Evolutionary conservation across 176 grass and related monocot genomes (phyloP), one percentile per base, ranked within the genome.

Genomic region (Tillandsia leiboldiana): DNA sequence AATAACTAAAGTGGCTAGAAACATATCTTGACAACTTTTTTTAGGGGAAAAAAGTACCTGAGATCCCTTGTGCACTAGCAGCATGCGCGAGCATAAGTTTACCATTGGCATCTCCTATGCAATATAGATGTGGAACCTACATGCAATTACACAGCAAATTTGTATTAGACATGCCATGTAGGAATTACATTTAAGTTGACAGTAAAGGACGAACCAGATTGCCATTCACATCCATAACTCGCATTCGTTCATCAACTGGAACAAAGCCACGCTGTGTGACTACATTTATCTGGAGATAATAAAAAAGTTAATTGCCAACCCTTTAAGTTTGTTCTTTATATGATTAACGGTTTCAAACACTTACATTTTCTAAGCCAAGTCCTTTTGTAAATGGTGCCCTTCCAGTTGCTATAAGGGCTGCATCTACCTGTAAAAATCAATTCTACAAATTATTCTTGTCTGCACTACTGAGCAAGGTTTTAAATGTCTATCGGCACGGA

Each of bases 41-140:
- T 11, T 42, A 0, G 4, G 0, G 53, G 29, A 47, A 24, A 29
- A 56, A 59, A 2, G 20, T 79, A 81, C 92, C 92, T 33, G 92
- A 91, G 68, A 96, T 96, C 81, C 93, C 93, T 79, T 96, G 93
- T 82, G 93, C 93, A 90, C 89, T 92, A 65, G 93, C 93, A 83
- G 86, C 88, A 90, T 96, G 93, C 17, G 93, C 93, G 83, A 96
- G 93, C 93, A 96, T 96, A 57, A 96, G 75, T 79, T 92, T 96
- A 53, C 93, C 93, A 58, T 92, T 92, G 17, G 93, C 93, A 83
- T 96, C 93, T 81, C 93, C 93, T 69, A 96, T 96, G 78, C 88
- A 92, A 87, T 81, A 92, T 73, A 96, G 82, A 83, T 96, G 83
- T 28, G 93, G 89, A 22, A 96, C 81, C 89, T 97, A 74, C 24